These are phyloP conservation scores for Kuraishia capsulata DNA, from an alignment of 805 yeast genomes.

Conservation along the genomic window DNA sequence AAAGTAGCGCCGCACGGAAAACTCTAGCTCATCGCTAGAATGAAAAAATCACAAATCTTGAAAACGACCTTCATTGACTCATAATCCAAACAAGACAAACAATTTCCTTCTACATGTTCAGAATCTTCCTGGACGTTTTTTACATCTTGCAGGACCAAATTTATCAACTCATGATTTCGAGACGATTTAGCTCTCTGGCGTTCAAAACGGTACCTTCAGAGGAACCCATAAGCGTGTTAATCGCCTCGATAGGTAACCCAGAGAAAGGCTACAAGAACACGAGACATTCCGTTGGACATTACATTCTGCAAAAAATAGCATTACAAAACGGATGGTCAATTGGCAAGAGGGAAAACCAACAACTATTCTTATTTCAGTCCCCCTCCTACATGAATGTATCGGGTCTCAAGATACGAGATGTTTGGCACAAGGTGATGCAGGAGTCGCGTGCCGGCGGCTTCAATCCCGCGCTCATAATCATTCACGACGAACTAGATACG, in stretches of 20 bases:
- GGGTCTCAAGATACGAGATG: conserved; percentile 45
- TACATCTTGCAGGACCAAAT: too few species aligned
- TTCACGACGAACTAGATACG: conserved; percentile 74
- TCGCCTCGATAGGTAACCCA: conserved; percentile 72
- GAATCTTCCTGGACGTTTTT: too few species aligned
- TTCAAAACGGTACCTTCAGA: conserved; percentile 2
- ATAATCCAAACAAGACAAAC: too few species aligned
- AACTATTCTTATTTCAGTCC: conserved; percentile 38
- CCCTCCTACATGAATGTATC: conserved; percentile 60
- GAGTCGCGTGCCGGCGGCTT: conserved; percentile 12
- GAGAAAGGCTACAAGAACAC: conserved; percentile 50
- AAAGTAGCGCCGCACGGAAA: too few species aligned
- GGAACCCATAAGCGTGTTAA: conserved; percentile 17
- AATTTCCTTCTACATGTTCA: too few species aligned
- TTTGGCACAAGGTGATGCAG: conserved; percentile 32
- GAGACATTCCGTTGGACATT: conserved; percentile 74
- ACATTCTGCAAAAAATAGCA: conserved; percentile 28
- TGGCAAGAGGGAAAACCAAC: conserved; percentile 6
- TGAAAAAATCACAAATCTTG: too few species aligned
- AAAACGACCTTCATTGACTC: too few species aligned
- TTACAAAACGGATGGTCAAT: conserved; percentile 10
- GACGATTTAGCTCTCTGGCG: too few species aligned
- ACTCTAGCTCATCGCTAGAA: too few species aligned
- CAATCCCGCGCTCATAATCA: conserved; percentile 39
- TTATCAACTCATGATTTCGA: too few species aligned